A percentile compares a stretch with the other conserved stretches of the same genome.
Conservation (phyloP, 2,329 filamentous ascomycete species). For the Tetracladium maxilliforme region DNA sequence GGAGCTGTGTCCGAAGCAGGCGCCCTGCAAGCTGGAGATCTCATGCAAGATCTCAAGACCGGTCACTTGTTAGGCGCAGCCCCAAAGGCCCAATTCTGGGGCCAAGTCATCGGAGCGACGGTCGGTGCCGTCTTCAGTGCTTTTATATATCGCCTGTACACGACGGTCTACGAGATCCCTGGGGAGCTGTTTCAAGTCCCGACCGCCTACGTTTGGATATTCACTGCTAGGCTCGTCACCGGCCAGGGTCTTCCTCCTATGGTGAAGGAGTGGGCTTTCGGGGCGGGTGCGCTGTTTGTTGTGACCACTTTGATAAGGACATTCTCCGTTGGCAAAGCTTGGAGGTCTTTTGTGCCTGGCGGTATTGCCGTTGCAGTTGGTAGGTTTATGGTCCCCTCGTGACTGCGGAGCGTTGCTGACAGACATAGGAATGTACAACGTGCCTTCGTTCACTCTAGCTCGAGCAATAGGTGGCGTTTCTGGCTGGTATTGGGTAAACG, state of each 20-base stretch:
- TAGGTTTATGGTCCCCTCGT: constrained; percentile 21
- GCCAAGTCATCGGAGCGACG: constrained; percentile 81
- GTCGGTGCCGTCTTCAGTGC: constrained; percentile 78
- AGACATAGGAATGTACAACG: constrained; percentile 78
- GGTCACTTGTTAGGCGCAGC: constrained; percentile 85
- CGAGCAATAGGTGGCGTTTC: constrained; percentile 66
- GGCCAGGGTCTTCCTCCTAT: constrained; percentile 75
- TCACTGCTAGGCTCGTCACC: constrained; percentile 85
- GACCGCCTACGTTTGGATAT: constrained; percentile 94
- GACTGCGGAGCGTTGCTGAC: constrained; percentile 2
- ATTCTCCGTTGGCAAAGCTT: constrained; percentile 32
- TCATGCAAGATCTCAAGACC: constrained; percentile 95
- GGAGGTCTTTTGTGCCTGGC: constrained; percentile 70
- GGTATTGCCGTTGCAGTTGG: constrained; percentile 93
- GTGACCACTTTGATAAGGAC: constrained; percentile 57
- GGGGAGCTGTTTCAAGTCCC: constrained; percentile 86
- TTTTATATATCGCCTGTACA: constrained; percentile 79
- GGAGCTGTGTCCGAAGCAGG: constrained; percentile 77
- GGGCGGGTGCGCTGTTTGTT: constrained; percentile 62
- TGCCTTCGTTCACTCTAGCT: constrained; percentile 87
- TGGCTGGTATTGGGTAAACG: constrained; percentile 63
- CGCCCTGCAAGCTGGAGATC: constrained; percentile 85
- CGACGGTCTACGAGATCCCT: constrained; percentile 76
- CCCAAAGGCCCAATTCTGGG: constrained; percentile 92
- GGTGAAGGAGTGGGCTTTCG: constrained; percentile 66